Base-by-base conservation (phyloP, 805 yeast species). In the Komagataella pastoris region DNA sequence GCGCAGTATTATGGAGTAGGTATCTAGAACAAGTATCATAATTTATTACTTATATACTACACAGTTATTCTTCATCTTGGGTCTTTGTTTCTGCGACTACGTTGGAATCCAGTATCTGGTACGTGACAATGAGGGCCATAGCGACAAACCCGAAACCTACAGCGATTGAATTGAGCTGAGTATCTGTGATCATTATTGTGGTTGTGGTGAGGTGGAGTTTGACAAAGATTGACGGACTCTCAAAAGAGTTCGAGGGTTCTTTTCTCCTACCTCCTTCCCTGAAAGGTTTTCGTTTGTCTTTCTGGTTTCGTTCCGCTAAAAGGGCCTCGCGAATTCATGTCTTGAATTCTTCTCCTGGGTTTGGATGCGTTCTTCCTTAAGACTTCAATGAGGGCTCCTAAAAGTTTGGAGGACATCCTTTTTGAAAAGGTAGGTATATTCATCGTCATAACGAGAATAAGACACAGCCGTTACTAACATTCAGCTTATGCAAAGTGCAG, bases 161-260 rank as follows among this genome's bases (percentile, higher is more conserved):
- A 50, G 87, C 95, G 47, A 88, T 69, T 49, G 77, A 68, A 65
- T 89, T 80, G 64, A 90, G 76, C 66, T 88, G 93, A 52, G 72
- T 72, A 73, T 90, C 97, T 14, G 87, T 73, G 61, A 90, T 89
- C 97, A 90, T 90, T 49, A 10, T 17, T 30, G n/a, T 46, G 47
- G 24, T 46, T 18, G 24, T 46, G 47, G 47, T 23, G 54, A 46
- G 36, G 17, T 18, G 24, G 23, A 21, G 23, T 47, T 50, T 47
- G 18, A 24, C 5, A 10, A 5, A 4, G 40, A 30, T 30, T 10
- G 40, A 30, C 14, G 40, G 14, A 30, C 3, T 14, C 12, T 30
- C 40, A 14, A 30, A 30, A 30, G n/a, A 30, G 40, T 30, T 30
- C 40, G 40, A 30, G 40, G 40, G 40, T 12, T 10, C n/a, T 14